Percentiles rank a stretch among this genome's conserved stretches.
phyloP scores from a whole-genome alignment of 1,139 yeast species.

The Pichia sp. region DNA sequence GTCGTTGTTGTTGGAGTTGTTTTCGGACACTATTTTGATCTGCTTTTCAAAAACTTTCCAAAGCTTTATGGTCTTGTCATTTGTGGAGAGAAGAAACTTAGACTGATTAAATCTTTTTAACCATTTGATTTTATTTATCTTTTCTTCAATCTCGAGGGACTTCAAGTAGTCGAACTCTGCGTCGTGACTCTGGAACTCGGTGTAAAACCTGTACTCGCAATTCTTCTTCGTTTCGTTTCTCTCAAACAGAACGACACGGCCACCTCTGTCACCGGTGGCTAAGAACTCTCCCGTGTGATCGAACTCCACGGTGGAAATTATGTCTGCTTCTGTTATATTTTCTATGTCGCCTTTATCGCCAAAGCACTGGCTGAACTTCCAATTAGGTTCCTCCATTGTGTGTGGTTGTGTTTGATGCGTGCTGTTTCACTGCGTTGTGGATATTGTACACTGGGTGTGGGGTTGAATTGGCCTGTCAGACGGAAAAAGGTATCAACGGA shows the following conservation, averaged over 20 bases:
- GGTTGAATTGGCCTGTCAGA: neutral
- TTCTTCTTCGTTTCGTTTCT: conserved; percentile 75
- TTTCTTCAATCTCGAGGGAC: conserved; percentile 94
- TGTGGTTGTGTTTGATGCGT: neutral
- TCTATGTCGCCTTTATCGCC: conserved; percentile 98
- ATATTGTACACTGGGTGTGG: neutral
- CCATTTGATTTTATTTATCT: conserved; percentile 97
- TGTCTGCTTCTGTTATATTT: conserved; percentile 94
- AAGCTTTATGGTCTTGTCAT: conserved; percentile 94
- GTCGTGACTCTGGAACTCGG: conserved; percentile 97
- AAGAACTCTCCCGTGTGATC: conserved; percentile 91
- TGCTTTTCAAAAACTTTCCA: conserved; percentile 96
- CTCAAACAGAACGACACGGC: conserved; percentile 93
- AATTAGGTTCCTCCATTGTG: conserved; percentile 32
- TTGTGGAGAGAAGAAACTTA: conserved; percentile 83
- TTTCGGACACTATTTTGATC: conserved; percentile 87
- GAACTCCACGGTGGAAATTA: conserved; percentile 94
- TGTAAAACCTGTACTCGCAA: conserved; percentile 92
- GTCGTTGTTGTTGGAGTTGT: conserved; percentile 48
- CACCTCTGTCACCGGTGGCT: conserved; percentile 99
- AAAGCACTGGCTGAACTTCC: conserved; percentile 88
- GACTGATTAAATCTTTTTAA: conserved; percentile 82
- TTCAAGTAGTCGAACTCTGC: conserved; percentile 97
- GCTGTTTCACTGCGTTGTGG: neutral
- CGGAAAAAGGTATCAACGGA: neutral